Evolutionary conservation across 306 rosid species (phyloP).

Genomic region (Cucurbita argyrosperma): DNA sequence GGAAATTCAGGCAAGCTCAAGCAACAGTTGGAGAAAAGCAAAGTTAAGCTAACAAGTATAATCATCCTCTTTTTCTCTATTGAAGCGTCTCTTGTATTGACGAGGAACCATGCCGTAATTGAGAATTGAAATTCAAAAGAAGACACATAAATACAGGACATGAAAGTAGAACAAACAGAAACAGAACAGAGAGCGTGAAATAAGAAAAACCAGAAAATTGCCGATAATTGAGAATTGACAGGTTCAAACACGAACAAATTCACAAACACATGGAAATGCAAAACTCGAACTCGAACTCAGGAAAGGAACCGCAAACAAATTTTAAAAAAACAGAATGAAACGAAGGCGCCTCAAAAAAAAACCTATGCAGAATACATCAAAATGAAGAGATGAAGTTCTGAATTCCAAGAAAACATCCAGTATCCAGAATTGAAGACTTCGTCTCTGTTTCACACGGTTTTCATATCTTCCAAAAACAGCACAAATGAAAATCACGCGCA

Average conservation of each 20-base stretch:
- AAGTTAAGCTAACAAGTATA: conserved; percentile 8
- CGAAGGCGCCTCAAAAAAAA: not conserved
- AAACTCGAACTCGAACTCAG: too few relatives aligned
- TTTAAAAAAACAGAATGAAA: not conserved
- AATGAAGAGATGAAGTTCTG: not conserved
- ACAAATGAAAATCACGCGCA: not conserved
- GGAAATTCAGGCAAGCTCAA: conserved; percentile 26
- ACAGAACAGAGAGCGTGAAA: not conserved
- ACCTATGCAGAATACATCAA: not conserved
- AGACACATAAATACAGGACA: not conserved
- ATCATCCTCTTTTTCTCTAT: not conserved
- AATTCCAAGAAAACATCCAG: not conserved
- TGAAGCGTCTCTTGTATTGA: not conserved
- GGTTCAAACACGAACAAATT: not conserved
- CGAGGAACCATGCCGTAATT: not conserved
- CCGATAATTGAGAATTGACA: not conserved
- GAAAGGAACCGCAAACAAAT: not conserved
- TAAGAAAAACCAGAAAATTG: not conserved
- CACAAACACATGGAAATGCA: not conserved
- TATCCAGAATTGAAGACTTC: not conserved
- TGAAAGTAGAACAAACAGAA: not conserved
- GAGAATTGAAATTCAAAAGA: not conserved
- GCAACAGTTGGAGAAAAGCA: conserved; percentile 30
- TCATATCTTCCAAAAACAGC: not conserved
- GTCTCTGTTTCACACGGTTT: not conserved